Percentiles rank a stretch among this genome's conserved stretches.
Conservation (phyloP, 2,329 filamentous ascomycete genomes). For the Talaromyces marneffei region DNA sequence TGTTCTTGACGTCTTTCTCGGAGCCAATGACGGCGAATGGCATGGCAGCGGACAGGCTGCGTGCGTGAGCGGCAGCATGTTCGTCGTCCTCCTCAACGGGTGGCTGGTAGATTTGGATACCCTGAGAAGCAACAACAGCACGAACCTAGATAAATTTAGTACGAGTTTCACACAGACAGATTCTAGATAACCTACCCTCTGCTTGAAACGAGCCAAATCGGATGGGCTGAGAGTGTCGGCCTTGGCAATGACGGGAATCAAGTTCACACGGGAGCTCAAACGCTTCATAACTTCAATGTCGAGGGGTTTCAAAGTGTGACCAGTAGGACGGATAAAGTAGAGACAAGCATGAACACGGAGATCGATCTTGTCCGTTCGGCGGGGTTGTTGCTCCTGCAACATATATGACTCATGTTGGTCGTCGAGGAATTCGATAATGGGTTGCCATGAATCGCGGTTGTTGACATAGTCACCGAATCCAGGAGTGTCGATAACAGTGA, state of each 20-base stretch:
- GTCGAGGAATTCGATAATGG: conserved; percentile 99
- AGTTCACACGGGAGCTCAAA: conserved; percentile 92
- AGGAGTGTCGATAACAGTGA: conserved; percentile 98
- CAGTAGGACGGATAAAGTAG: conserved; percentile 98
- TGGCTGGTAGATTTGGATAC: conserved; percentile 99
- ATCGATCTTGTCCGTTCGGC: conserved; percentile 97
- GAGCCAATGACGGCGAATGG: conserved; percentile 98
- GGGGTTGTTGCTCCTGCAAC: conserved; percentile 99
- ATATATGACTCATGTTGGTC: conserved; percentile 99
- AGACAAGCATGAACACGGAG: conserved; percentile 96
- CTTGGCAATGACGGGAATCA: conserved; percentile 98
- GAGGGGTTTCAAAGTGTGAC: conserved; percentile 95
- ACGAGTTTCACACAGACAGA: conserved; percentile 18
- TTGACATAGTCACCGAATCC: conserved; percentile 99
- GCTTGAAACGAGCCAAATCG: conserved; percentile 91
- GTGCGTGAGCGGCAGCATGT: conserved; percentile 87
- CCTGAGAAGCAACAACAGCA: conserved; percentile 93
- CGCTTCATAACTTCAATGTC: conserved; percentile 99
- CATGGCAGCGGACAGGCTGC: conserved; percentile 92
- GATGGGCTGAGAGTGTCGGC: conserved; percentile 92
- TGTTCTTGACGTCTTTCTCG: conserved; percentile 97
- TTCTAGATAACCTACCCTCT: conserved; percentile 57
- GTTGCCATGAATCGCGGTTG: conserved; percentile 99
- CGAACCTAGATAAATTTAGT: conserved; percentile 59
- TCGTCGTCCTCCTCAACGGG: conserved; percentile 98